Evolutionary conservation across 108 stramenopile genomes (phyloP), one percentile per base, ranked within the genome.

Genomic region (Thalassiosira profunda): DNA sequence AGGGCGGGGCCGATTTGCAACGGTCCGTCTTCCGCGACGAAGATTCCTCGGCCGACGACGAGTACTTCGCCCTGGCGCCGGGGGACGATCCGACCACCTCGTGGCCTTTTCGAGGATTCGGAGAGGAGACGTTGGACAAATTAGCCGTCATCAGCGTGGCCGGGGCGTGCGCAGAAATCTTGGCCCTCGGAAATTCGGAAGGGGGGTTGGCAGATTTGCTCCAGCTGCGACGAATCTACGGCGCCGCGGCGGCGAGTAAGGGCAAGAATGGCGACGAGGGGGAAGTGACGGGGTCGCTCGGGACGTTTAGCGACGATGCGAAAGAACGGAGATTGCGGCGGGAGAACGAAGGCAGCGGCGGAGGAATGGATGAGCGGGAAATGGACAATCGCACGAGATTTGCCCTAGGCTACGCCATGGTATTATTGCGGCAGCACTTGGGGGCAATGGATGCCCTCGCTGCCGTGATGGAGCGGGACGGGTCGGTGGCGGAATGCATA

Each of bases 31-130:
- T 91, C 69, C 81, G 88, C 29, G 74, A 91, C 34, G 52, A 85
- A 23, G 71, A 76, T 21, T n/a, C n/a, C n/a, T 63, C 81, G 36
- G 69, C 72, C 14, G 70, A 84, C 17, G 59, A 78, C 43, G 72
- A 79, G 5, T 81, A 85, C 36, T 76, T 86, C 38, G 82, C 74
- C 41, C 49, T 91, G 15, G 56, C 90, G 20, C 73, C 3, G 42
- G 59, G 61, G 69, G 83, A 68, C 43, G 84, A 94, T 17, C 88
- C 90, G 1, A 53, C 68, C n/a, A 57, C 82, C 0, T 74, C 86
- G 2, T 94, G 93, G 93, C 93, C 93, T 10, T 94, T 67, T 53
- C 81, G 87, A 21, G 90, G 90, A 10, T 91, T 94, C 40, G 87
- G 86, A 54, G 86, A 94, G 26, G 83, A 63, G 18, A 87, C 88